Evolutionary conservation across 257 asterid genomes (phyloP), one percentile per base, ranked within the genome.

Genomic region (Mentha longifolia): DNA sequence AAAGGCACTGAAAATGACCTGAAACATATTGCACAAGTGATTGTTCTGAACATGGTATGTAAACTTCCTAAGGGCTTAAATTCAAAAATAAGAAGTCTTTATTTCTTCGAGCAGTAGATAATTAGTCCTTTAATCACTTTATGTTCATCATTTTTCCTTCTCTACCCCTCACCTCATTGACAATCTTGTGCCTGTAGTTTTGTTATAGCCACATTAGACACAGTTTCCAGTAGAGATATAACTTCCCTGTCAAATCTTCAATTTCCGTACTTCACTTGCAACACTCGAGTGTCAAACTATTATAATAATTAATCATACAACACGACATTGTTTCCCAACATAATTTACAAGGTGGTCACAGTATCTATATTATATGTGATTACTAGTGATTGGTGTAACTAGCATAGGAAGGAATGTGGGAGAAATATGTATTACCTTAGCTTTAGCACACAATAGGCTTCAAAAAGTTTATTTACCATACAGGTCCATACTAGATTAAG

Each of bases 31-130:
- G 91, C 86, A 42, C 83, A 75, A 67, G 87, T 88, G 74, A 83
- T 93, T 82, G 81, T 69, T 60, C 20, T 90, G 65, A 90, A 88
- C 78, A 83, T 87, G 97, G 97, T 92, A 85, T 1, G 57, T 49
- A 47, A 28, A 63, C 47, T 70, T 58, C 51, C 22, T 52, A 54
- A n/a, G 49, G 6, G 45, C 45, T 63, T 19, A 43, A 62, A 54
- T 33, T 19, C 15, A 8, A 63, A 25, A 59, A 3, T 42, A 5
- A 39, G 28, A n/a, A 16, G 19, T 39, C 50, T 41, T 69, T 14
- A 15, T 8, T 12, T 69, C 57, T 54, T 22, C 42, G 14, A 22
- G 42, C 19, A 9, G 17, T 31, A 33, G 63, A 39, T 45, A 43
- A 17, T 9, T 51, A 35, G 54, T 33, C 43, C 47, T 20, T 50